phyloP scores from a whole-genome alignment of 306 rosid genomes.

The Elaeagnus macrophylla region DNA sequence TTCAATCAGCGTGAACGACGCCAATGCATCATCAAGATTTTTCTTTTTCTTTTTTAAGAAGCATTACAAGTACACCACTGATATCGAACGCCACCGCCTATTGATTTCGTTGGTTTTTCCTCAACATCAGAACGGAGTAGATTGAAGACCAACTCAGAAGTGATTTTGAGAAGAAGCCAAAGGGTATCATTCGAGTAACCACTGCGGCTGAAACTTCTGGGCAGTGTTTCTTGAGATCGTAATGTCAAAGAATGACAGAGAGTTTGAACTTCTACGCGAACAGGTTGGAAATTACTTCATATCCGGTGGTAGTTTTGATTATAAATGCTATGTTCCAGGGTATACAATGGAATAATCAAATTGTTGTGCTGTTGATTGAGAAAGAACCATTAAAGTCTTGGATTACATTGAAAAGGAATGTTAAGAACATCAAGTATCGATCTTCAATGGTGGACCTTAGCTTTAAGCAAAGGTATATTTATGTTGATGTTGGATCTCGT shows the following conservation, averaged over 20 bases:
- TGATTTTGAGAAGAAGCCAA: too few species aligned
- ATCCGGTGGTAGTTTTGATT: constrained; percentile 2
- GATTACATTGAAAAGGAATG: constrained; percentile 30
- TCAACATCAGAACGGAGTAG: too few species aligned
- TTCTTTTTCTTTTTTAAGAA: too few species aligned
- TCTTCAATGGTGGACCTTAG: constrained; percentile 45
- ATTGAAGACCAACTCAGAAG: too few species aligned
- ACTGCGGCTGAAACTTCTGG: too few species aligned
- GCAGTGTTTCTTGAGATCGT: constrained; percentile 37
- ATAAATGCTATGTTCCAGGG: constrained; percentile 24
- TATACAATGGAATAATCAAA: constrained; percentile 32
- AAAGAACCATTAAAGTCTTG: constrained; percentile 46
- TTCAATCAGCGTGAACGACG: too few species aligned
- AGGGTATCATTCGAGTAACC: too few species aligned
- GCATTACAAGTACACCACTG: too few species aligned
- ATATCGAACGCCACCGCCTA: too few species aligned
- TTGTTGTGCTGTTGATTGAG: constrained; percentile 30
- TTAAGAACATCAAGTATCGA: constrained; percentile 36
- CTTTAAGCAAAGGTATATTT: constrained; percentile 43
- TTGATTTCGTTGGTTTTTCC: too few species aligned
- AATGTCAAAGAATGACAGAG: constrained; percentile 42
- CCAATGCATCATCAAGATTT: too few species aligned
- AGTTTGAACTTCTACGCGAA: neutral
- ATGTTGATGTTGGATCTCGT: constrained; percentile 50
- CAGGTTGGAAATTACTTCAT: neutral